Percentiles rank a stretch among this genome's conserved stretches.
Evolutionary conservation across 2,329 filamentous ascomycete species (phyloP).

Genomic region (Penicillium decumbens): DNA sequence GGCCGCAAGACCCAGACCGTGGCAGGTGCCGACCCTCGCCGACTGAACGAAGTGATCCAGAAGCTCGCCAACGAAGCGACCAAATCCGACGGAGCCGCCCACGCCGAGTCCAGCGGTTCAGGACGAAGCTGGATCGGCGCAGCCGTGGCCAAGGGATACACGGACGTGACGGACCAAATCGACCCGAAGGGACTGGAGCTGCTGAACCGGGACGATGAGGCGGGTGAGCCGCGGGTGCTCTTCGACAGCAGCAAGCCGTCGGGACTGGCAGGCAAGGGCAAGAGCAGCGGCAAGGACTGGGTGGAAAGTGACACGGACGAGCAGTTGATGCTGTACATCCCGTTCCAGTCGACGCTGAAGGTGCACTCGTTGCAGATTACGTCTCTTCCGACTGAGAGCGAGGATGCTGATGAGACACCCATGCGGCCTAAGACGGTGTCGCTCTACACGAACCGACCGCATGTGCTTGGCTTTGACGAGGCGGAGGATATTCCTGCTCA

Average conservation of each 20-base stretch:
- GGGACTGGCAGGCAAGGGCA: conserved; percentile 46
- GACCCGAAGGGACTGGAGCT: conserved; percentile 78
- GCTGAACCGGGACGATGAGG: conserved; percentile 76
- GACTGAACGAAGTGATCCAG: conserved; percentile 66
- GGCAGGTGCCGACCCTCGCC: conserved; percentile 66
- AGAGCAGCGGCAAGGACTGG: conserved; percentile 62
- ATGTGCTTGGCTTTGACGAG: conserved; percentile 92
- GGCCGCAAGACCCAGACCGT: conserved; percentile 64
- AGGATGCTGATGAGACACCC: conserved; percentile 65
- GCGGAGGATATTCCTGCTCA: conserved; percentile 79
- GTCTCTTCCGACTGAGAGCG: conserved; percentile 59
- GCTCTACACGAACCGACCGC: conserved; percentile 80
- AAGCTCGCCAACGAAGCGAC: conserved; percentile 64
- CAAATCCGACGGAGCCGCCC: conserved; percentile 43
- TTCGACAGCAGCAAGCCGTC: conserved; percentile 68
- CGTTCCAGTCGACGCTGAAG: conserved; percentile 83
- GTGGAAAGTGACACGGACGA: conserved; percentile 96
- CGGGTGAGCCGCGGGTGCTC: conserved; percentile 66
- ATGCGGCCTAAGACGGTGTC: conserved; percentile 79
- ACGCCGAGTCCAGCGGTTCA: conserved; percentile 42
- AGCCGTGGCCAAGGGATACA: conserved; percentile 71
- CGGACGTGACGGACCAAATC: conserved; percentile 75
- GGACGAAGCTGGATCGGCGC: conserved; percentile 66
- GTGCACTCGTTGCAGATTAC: conserved; percentile 84
- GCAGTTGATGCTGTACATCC: conserved; percentile 87